Evolutionary conservation across 768 basidiomycete genomes (phyloP), one percentile per base, ranked within the genome.

Genomic region (Termitomyces sp.): DNA sequence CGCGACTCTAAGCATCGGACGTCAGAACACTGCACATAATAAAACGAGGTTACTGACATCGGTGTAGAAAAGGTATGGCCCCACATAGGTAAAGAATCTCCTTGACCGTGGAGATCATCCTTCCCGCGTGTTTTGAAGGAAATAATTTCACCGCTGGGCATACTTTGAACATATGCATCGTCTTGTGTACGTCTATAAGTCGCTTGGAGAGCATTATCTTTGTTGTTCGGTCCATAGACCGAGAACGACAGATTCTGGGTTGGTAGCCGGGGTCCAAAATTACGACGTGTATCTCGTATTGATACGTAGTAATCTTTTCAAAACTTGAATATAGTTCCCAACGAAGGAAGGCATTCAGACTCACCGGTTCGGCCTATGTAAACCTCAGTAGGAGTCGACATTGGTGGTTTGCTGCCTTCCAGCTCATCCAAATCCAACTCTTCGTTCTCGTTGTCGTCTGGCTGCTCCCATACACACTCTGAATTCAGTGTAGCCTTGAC

Each of bases 181-280:
- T 97, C 94, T 36, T 85, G 83, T 1, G 91, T 88, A 35, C 79
- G 84, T 7, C 77, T 79, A 73, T 96, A 98, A 10, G 81, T 67
- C 5, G 82, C 72, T 64, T 96, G 94, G 12, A 86, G 63, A 7
- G 80, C 72, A 59, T 80, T 83, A 66, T 95, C 91, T 68, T 88
- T 85, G 64, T 89, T 93, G 67, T 95, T 95, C 5, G 96, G 94
- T 0, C 94, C 92, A 68, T 98, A 98, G 0, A 87, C 83, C 0
- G 95, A 96, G 70, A 94, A 97, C 0, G 86, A 85, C 15, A 98
- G 80, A 50, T 90, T 90, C 63, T 98, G 96, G 12, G 83, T 74
- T 20, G 78, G 81, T 6, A 78, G 65, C 16, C 62, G 57, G 4
- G 67, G 65, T 27, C 57, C 55, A 22, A 67, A 54, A 27, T 52